A percentile compares a stretch with the other conserved stretches of the same genome.
phyloP scores from a whole-genome alignment of 306 rosid genomes.

The Trifolium dubium region DNA sequence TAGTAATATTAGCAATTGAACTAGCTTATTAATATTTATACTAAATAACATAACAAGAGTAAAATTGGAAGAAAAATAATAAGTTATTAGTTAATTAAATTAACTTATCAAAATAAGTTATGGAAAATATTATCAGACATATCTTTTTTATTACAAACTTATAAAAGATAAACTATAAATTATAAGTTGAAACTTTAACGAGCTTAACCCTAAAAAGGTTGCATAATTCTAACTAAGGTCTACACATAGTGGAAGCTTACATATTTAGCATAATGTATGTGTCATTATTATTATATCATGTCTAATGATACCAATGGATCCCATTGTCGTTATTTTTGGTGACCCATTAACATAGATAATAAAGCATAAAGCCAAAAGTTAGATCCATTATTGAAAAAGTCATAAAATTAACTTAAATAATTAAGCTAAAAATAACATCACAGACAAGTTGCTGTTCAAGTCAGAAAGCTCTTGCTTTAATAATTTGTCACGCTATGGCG shows the following conservation, averaged over 20 bases:
- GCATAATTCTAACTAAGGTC: background rate
- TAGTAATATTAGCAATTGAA: too few species aligned
- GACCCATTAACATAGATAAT: constrained; percentile 34
- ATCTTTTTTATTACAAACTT: too few species aligned
- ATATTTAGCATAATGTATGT: background rate
- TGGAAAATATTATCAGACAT: too few species aligned
- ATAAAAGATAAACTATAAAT: too few species aligned
- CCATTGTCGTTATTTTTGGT: constrained; percentile 34
- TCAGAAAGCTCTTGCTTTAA: constrained; percentile 24
- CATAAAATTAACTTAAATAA: background rate
- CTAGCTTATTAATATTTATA: too few species aligned
- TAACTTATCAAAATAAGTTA: too few species aligned
- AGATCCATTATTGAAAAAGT: constrained; percentile 17
- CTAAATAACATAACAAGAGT: too few species aligned
- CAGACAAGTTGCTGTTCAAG: background rate
- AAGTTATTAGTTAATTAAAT: too few species aligned
- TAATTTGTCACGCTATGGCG: constrained; percentile 16
- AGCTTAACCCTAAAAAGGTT: background rate
- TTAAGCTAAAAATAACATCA: background rate
- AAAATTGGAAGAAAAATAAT: too few species aligned
- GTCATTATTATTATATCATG: constrained; percentile 22
- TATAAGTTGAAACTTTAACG: too few species aligned
- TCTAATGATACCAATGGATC: constrained; percentile 41
- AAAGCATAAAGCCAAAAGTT: constrained; percentile 39
- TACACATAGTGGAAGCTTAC: constrained; percentile 7